phyloP scores from a whole-genome alignment of 2,329 filamentous ascomycete genomes.

The Claviceps sp. region DNA sequence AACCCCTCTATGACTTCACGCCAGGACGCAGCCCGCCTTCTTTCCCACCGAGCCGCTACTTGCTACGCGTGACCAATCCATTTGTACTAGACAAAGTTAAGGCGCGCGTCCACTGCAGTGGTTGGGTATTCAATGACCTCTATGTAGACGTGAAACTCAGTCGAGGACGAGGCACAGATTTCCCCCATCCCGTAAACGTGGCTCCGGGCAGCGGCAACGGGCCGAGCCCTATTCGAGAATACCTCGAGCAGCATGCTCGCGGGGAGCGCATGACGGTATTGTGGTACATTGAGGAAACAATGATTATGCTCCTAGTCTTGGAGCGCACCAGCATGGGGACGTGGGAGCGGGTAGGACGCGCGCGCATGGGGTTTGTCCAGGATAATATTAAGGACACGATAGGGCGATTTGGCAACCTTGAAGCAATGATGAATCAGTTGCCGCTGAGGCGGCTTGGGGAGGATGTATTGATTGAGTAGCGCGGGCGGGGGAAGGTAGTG shows the following conservation, averaged over 20 bases:
- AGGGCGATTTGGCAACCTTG: slow-evolving; percentile 16
- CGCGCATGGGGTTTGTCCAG: slow-evolving; percentile 21
- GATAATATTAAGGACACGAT: slow-evolving; percentile 19
- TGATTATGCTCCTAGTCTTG: slow-evolving; percentile 20
- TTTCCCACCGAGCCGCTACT: slow-evolving; percentile 15
- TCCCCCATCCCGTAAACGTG: neutral
- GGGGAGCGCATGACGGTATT: slow-evolving; percentile 23
- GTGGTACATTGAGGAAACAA: slow-evolving; percentile 22
- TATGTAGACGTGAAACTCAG: slow-evolving; percentile 21
- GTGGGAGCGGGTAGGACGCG: slow-evolving; percentile 22
- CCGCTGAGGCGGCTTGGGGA: slow-evolving; percentile 19
- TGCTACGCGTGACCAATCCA: slow-evolving; percentile 19
- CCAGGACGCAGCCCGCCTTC: slow-evolving; percentile 9
- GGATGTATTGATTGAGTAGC: slow-evolving; percentile 20
- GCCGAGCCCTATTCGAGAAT: slow-evolving; percentile 17
- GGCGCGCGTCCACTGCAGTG: slow-evolving; percentile 16
- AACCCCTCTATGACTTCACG: slow-evolving; percentile 19
- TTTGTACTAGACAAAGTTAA: slow-evolving; percentile 22
- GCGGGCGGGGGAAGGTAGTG: neutral
- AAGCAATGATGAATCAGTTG: slow-evolving; percentile 18
- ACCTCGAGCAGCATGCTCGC: slow-evolving; percentile 19
- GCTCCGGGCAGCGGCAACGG: neutral
- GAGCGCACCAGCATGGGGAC: slow-evolving; percentile 12
- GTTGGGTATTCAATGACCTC: slow-evolving; percentile 23
- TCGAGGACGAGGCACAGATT: slow-evolving; percentile 10